Percentiles rank a stretch among this genome's conserved stretches.
phyloP scores from a whole-genome alignment of 1,284 basidiomycete genomes.

The Melampsora occidentalis region DNA sequence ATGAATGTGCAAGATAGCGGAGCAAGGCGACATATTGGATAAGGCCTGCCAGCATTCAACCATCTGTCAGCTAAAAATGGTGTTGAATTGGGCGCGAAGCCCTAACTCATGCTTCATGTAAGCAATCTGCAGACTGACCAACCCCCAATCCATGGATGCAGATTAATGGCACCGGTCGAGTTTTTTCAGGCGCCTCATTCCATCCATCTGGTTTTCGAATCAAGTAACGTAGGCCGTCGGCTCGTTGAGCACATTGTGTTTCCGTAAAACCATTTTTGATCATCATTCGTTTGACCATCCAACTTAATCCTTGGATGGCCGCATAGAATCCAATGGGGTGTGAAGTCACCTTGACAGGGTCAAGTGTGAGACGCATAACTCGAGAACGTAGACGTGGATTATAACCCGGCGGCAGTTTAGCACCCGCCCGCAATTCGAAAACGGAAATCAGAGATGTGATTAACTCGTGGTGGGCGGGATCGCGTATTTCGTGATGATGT shows the following conservation, averaged over 20 bases:
- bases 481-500: constrained; percentile 47
- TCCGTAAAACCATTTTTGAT: constrained; percentile 20
- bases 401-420: constrained; percentile 46
- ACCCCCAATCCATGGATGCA: constrained; percentile 30
- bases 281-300: constrained; percentile 15
- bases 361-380: constrained; percentile 52
- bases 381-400: constrained; percentile 36
- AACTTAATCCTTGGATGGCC: constrained; percentile 13
- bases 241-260: constrained; percentile 14
- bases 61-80: not conserved
- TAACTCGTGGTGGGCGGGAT: constrained; percentile 45
- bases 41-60: constrained; percentile 15
- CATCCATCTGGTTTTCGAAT: constrained; percentile 46
- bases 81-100: too few relatives aligned
- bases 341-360: constrained; percentile 48
- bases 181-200: constrained; percentile 38
- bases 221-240: constrained; percentile 48
- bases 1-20: constrained; percentile 22
- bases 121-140: constrained; percentile 11
- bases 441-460: constrained; percentile 49
- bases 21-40: constrained; percentile 26
- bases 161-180: constrained; percentile 45
- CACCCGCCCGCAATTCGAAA: constrained; percentile 51
- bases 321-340: constrained; percentile 47
- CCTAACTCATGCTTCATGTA: not conserved